These are phyloP conservation scores for Kodamaea arcana DNA, from an alignment of 1,139 yeast genomes.

Conservation along the genomic window DNA sequence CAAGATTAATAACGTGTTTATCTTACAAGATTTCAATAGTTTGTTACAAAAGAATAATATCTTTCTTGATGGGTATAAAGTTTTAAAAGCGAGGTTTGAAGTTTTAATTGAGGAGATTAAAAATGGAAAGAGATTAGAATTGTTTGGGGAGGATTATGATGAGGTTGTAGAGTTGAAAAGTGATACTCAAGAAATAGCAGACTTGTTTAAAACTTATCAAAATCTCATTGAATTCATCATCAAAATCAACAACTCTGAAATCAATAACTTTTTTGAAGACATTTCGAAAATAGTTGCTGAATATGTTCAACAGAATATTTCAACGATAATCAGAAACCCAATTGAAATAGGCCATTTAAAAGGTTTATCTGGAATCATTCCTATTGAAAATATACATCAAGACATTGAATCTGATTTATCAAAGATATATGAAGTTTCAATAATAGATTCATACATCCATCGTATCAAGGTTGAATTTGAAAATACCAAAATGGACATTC, in stretches of 20 bases:
- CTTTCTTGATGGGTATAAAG: constrained; percentile 10
- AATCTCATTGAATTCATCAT: constrained; percentile 3
- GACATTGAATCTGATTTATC: constrained; percentile 16
- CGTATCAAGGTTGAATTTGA: constrained; percentile 15
- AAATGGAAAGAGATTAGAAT: constrained; percentile 2
- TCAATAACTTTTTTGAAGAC: neutral
- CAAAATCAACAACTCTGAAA: constrained; percentile 2
- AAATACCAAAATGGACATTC: constrained; percentile 4
- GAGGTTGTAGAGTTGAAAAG: constrained; percentile 1
- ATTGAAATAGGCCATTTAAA: constrained; percentile 17
- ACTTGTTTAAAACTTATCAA: constrained; percentile 2
- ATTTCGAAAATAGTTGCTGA: constrained; percentile 1
- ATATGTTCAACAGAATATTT: constrained; percentile 17
- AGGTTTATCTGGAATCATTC: constrained; percentile 20
- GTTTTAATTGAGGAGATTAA: constrained; percentile 8
- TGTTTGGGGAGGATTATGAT: constrained; percentile 6
- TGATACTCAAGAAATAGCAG: neutral
- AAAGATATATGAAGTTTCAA: constrained; percentile 28
- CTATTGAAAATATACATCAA: constrained; percentile 9
- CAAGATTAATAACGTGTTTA: constrained; percentile 16
- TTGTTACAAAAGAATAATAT: constrained; percentile 14
- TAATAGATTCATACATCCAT: constrained; percentile 17
- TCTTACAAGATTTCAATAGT: constrained; percentile 14
- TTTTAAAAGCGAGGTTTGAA: constrained; percentile 10
- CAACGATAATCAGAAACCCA: constrained; percentile 19